Percentiles rank a stretch among this genome's conserved stretches.
Conservation (phyloP, 768 basidiomycete species). For the Clathrus columnatus region DNA sequence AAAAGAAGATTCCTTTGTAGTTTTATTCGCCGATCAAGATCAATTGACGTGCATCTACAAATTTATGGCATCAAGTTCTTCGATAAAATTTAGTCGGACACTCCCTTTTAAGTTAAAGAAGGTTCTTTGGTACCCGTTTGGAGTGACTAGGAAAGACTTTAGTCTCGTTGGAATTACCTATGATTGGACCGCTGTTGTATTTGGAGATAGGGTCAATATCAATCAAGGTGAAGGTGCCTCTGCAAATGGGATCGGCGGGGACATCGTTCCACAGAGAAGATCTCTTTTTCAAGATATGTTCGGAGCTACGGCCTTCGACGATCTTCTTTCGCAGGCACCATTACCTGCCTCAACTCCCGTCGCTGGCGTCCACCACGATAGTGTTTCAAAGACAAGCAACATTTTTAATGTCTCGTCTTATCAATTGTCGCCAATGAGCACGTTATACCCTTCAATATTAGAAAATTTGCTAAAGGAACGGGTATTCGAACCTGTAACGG, state of each 20-base stretch:
- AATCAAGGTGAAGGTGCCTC: slow-evolving; percentile 33
- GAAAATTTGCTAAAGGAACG: slow-evolving; percentile 34
- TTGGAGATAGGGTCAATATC: slow-evolving; percentile 49
- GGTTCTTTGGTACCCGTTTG: slow-evolving; percentile 30
- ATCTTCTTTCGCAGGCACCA: slow-evolving; percentile 15
- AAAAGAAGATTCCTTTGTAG: slow-evolving; percentile 46
- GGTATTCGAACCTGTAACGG: not conserved
- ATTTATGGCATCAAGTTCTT: slow-evolving; percentile 38
- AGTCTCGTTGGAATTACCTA: slow-evolving; percentile 64
- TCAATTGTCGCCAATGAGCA: slow-evolving; percentile 64
- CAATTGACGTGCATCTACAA: slow-evolving; percentile 28
- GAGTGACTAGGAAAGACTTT: slow-evolving; percentile 32
- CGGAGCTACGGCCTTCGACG: slow-evolving; percentile 60
- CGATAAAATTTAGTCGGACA: slow-evolving; percentile 32
- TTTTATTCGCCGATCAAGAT: slow-evolving; percentile 32
- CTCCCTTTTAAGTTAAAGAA: slow-evolving; percentile 61
- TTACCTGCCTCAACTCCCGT: slow-evolving; percentile 17
- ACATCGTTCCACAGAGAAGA: slow-evolving; percentile 25
- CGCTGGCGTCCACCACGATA: slow-evolving; percentile 1
- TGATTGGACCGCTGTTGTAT: slow-evolving; percentile 53
- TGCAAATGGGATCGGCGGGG: slow-evolving; percentile 29
- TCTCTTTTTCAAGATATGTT: slow-evolving; percentile 90
- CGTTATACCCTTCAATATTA: slow-evolving; percentile 60
- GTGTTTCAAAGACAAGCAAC: slow-evolving; percentile 31
- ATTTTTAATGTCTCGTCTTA: slow-evolving; percentile 67